Conservation (phyloP, 2,329 filamentous ascomycete genomes). For the Neoscytalidium dimidiatum region DNA sequence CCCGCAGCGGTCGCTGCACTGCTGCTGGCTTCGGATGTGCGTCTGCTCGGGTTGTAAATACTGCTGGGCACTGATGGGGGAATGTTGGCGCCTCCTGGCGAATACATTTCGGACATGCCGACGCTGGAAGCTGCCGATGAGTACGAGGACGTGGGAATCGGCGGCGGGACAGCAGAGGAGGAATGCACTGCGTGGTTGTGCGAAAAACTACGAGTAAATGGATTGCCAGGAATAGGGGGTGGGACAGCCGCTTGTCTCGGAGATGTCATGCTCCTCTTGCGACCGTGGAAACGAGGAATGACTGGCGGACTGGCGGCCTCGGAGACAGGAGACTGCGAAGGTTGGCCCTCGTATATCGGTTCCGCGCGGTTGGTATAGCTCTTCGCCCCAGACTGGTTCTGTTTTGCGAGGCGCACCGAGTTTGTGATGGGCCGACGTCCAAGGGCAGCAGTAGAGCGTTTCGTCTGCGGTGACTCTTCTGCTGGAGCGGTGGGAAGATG, state of each 20-base stretch:
- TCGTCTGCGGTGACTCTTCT: constrained; percentile 30
- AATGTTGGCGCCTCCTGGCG: constrained; percentile 6
- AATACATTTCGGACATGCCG: constrained; percentile 11
- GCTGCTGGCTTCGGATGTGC: constrained; percentile 35
- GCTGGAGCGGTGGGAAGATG: constrained; percentile 46
- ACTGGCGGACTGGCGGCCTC: constrained; percentile 66
- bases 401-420: constrained; percentile 86
- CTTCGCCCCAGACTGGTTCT: constrained; percentile 48
- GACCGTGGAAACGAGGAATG: constrained; percentile 62
- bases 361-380: constrained; percentile 27
- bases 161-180: constrained; percentile 36
- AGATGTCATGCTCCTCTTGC: constrained; percentile 24
- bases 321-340: constrained; percentile 31
- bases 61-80: constrained; percentile 65
- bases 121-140: neutral
- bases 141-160: neutral
- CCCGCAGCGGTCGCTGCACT: neutral
- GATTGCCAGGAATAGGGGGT: constrained; percentile 48
- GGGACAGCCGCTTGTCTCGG: constrained; percentile 20
- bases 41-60: constrained; percentile 47
- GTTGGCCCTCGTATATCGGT: constrained; percentile 40
- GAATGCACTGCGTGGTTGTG: constrained; percentile 43
- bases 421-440: constrained; percentile 71
- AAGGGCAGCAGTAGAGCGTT: constrained; percentile 44
- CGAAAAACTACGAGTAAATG: constrained; percentile 76